Percentiles rank a stretch among this genome's conserved stretches.
Conservation (phyloP, 2,329 filamentous ascomycete species). For the Monosporascus cannonballus region DNA sequence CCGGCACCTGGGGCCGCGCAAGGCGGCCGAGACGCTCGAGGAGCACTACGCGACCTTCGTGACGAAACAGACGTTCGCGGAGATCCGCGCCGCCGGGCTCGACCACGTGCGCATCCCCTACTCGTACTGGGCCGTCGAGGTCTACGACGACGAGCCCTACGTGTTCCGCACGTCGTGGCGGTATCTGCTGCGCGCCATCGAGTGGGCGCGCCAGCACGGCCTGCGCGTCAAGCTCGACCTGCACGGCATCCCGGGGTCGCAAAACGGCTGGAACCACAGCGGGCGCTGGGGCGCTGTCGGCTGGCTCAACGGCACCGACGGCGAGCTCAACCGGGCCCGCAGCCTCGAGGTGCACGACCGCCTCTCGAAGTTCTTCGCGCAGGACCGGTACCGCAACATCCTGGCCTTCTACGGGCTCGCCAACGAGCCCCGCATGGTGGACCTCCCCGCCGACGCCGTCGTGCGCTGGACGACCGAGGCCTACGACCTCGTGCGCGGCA, state of each 20-base stretch:
- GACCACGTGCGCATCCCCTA: constrained; percentile 97
- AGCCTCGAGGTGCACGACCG: constrained; percentile 83
- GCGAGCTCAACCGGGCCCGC: constrained; percentile 69
- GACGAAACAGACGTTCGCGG: constrained; percentile 73
- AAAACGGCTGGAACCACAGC: constrained; percentile 98
- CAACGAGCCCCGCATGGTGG: constrained; percentile 89
- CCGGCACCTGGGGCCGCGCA: constrained; percentile 59
- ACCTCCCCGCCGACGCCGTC: constrained; percentile 59
- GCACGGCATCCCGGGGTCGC: constrained; percentile 84
- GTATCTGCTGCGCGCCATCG: constrained; percentile 86
- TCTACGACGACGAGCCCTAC: constrained; percentile 82
- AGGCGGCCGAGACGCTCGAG: constrained; percentile 65
- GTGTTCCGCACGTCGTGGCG: constrained; percentile 83
- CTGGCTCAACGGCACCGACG: constrained; percentile 90
- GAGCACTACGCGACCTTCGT: constrained; percentile 88
- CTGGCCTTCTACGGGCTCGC: constrained; percentile 88
- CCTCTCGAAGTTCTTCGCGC: constrained; percentile 86
- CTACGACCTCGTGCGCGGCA: constrained; percentile 64
- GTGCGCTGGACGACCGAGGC: constrained; percentile 74
- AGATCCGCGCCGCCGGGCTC: constrained; percentile 80
- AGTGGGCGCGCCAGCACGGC: constrained; percentile 89
- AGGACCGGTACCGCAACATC: constrained; percentile 86
- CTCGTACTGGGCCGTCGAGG: constrained; percentile 88
- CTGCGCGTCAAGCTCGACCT: constrained; percentile 89
- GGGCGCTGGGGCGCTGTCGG: constrained; percentile 73